Evolutionary conservation across 352 stramenopile species (phyloP), one percentile per base, ranked within the genome.

Genomic region (Pythium myriotylum): DNA sequence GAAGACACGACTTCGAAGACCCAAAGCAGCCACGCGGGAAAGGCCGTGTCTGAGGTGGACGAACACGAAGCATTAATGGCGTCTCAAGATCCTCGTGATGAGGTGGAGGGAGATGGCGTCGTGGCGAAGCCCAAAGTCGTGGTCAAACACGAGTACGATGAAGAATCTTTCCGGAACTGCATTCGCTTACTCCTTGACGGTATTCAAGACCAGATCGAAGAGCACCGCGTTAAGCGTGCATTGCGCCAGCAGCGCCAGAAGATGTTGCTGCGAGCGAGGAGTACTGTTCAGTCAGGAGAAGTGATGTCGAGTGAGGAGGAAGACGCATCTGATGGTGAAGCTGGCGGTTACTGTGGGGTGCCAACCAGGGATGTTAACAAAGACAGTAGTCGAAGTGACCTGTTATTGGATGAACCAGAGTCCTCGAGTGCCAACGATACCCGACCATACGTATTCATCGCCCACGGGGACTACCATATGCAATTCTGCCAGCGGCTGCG

Each of bases 151-250:
- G 70, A 85, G 33, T 85, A 86, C 60, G 76, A 90, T 10, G 73
- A 89, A 12, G 81, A 88, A 5, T 72, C 71, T 19, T 94, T 91
- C 54, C 71, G 63, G 5, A 76, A 86, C 37, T 87, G 75, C 29
- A 71, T 94, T 51, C 76, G 73, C 22, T 67, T 92, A 51, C 68
- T 94, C 27, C 46, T 94, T 12, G 85, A 94, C 43, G 85, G 85
- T 12, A 89, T 94, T 42, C 83, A 89, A 37, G 85, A 92, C 55
- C 82, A 91, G 53, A 91, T 94, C 29, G 83, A 94, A 60, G 80
- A 92, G 61, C 81, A 90, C 27, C 81, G 85, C 19, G 59, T 88
- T 17, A 67, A 74, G 24, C 46, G 82, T 13, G 69, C 68, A 52
- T 64, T 81, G 14, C 79, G 74, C 1, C 67, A 84, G 35, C 65